Base-by-base conservation (phyloP, 2,329 filamentous ascomycete genomes). In the Hyphodiscus sp. region DNA sequence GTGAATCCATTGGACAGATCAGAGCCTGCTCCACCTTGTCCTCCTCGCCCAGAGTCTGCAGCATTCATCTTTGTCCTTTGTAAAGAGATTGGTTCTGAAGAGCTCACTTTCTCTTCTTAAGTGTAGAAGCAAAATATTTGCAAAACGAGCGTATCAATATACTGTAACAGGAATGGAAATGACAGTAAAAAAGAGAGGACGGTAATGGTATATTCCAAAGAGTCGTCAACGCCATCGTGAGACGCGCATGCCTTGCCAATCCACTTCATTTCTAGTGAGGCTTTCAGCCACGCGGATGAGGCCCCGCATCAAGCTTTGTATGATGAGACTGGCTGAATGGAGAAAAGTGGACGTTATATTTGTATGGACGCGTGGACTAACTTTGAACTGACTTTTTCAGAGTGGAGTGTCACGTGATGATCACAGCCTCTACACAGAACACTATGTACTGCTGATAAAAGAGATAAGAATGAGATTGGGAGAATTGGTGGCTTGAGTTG, bases 181-280 rank as follows among this genome's bases (percentile, higher is more conserved):
- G 29, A 29, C 13, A 33, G 13, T 7, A 51, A 45, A 23, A 38
- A 47, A 52, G 43, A 47, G 29, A 33, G 29, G 29, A 33, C 29
- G 29, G 7, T 7, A 33, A 33, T 33, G 29, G 7, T 33, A 13
- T 33, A 13, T 52, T 47, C 43, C 52, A 50, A 46, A 52, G 44
- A 49, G 16, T 20, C 18, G 19, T 46, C 49, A 29, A 54, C 58
- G 46, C n/a, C 55, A 53, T 56, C 49, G 54, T 42, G 38, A 18
- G 51, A 52, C 53, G 49, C 53, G 55, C 56, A 58, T 55, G 49
- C 50, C n/a, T 20, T 47, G 58, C 52, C 54, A 47, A 51, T 49
- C 30, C 53, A 47, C 56, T 54, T 49, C 41, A 9, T 55, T 56
- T 56, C 19, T 26, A 33, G 47, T 47, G 41, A 51, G 45, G 50